Percentiles rank a stretch among this genome's conserved stretches.
These are phyloP conservation scores for Lasiosphaeriaceae sp. DNA, from an alignment of 495 filamentous ascomycete genomes.

Conservation along the genomic window DNA sequence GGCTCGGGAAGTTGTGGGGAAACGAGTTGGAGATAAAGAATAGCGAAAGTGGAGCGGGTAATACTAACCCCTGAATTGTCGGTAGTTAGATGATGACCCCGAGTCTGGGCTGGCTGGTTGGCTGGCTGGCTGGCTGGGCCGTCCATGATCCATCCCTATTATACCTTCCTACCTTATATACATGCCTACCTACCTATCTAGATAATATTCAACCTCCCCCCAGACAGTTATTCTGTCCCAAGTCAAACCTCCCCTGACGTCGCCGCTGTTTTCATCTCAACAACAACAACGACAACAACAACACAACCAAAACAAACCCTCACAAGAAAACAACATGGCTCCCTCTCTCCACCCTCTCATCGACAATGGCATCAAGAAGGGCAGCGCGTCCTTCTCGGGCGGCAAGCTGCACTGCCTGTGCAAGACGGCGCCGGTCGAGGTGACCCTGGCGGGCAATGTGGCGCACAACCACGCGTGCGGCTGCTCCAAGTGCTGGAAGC, in stretches of 20 bases:
- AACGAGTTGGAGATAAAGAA: not conserved
- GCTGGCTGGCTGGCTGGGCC: too few species aligned
- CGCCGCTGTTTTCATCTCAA: not conserved
- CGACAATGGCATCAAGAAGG: slow-evolving; percentile 50
- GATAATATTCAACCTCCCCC: too few species aligned
- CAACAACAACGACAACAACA: not conserved
- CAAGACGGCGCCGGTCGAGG: slow-evolving; percentile 43
- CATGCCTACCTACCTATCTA: too few species aligned
- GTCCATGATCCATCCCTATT: too few species aligned
- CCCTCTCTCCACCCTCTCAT: slow-evolving; percentile 55
- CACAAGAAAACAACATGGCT: slow-evolving; percentile 27
- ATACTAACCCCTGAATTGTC: not conserved
- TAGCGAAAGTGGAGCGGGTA: not conserved
- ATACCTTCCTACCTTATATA: too few species aligned
- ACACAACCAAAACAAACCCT: not conserved
- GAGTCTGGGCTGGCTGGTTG: not conserved
- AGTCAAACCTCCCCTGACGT: not conserved
- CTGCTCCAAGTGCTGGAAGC: slow-evolving; percentile 65
- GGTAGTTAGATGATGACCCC: slow-evolving; percentile 9
- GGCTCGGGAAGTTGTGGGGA: slow-evolving; percentile 2
- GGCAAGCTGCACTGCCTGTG: slow-evolving; percentile 55
- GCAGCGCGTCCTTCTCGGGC: slow-evolving; percentile 44
- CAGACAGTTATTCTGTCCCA: not conserved
- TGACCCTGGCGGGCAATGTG: slow-evolving; percentile 49
- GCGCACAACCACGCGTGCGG: slow-evolving; percentile 64